phyloP scores from a whole-genome alignment of 805 yeast genomes.

The Saccharomycopsis oosterbeekiorum region DNA sequence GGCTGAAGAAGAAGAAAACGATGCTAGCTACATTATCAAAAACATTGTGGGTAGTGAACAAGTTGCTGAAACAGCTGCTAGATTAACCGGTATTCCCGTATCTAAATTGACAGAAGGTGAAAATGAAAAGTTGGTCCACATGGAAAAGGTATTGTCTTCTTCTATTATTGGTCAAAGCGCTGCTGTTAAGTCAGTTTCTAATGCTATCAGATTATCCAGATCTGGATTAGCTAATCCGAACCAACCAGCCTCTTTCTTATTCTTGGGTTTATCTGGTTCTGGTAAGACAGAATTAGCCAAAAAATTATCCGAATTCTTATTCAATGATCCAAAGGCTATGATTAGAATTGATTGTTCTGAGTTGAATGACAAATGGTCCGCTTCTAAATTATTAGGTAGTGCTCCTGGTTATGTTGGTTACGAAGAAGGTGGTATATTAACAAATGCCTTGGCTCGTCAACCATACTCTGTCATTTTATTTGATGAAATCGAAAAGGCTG shows the following conservation, averaged over 20 bases:
- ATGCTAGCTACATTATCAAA: constrained; percentile 57
- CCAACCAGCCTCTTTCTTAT: constrained; percentile 92
- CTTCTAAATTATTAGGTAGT: constrained; percentile 90
- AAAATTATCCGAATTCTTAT: constrained; percentile 90
- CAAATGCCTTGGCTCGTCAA: constrained; percentile 81
- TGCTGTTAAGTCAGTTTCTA: constrained; percentile 93
- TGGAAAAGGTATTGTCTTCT: constrained; percentile 78
- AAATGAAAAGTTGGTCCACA: constrained; percentile 82
- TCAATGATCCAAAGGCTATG: constrained; percentile 94
- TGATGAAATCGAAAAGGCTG: constrained; percentile 98
- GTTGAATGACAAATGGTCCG: constrained; percentile 89
- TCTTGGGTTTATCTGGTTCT: constrained; percentile 92
- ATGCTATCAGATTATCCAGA: constrained; percentile 85
- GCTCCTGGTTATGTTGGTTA: constrained; percentile 97
- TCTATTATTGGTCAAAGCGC: constrained; percentile 93
- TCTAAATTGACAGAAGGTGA: constrained; percentile 91
- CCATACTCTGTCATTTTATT: constrained; percentile 95
- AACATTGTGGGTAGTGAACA: constrained; percentile 89
- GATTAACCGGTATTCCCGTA: constrained; percentile 95
- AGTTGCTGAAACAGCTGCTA: constrained; percentile 94
- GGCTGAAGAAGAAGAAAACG: constrained; percentile 63
- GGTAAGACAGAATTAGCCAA: constrained; percentile 98
- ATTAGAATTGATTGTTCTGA: constrained; percentile 97
- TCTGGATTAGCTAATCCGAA: constrained; percentile 94
- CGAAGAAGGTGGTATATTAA: constrained; percentile 94